Percentiles rank a stretch among this genome's conserved stretches.
These are phyloP conservation scores for Talaromyces verruculosus DNA, from an alignment of 2,329 filamentous ascomycete species.

Conservation along the genomic window DNA sequence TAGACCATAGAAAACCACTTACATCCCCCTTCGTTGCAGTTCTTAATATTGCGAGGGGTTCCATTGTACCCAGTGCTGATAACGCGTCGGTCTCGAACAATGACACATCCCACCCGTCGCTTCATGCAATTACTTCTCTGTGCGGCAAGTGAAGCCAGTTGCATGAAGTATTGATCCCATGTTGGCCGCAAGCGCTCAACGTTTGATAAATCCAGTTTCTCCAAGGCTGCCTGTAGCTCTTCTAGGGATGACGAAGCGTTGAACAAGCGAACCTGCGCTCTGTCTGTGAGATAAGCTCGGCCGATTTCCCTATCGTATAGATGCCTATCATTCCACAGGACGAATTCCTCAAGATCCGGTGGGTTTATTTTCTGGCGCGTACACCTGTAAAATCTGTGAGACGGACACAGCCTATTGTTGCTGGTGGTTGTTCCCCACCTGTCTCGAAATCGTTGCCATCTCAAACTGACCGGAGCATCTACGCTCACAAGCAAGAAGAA, in stretches of 20 bases:
- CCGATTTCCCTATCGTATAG: constrained; percentile 67
- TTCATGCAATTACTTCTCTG: constrained; percentile 98
- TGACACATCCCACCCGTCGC: constrained; percentile 87
- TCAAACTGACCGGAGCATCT: constrained; percentile 80
- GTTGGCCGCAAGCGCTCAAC: constrained; percentile 77
- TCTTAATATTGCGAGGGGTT: constrained; percentile 82
- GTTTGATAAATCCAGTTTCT: constrained; percentile 72
- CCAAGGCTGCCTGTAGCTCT: constrained; percentile 70
- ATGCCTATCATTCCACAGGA: constrained; percentile 67
- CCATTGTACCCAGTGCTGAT: constrained; percentile 97
- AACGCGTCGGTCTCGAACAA: constrained; percentile 81
- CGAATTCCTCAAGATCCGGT: constrained; percentile 59
- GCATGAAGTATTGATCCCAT: constrained; percentile 99
- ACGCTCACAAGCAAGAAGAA: constrained; percentile 93
- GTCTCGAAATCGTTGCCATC: constrained; percentile 75
- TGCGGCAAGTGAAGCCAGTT: constrained; percentile 85
- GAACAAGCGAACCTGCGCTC: constrained; percentile 79
- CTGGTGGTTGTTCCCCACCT: constrained; percentile 57
- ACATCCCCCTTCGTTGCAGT: constrained; percentile 93
- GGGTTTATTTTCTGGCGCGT: constrained; percentile 48
- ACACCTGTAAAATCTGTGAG: constrained; percentile 49
- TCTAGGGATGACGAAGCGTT: constrained; percentile 75
- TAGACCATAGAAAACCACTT: constrained; percentile 21
- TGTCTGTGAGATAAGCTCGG: constrained; percentile 73
- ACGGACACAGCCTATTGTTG: constrained; percentile 23